A percentile compares a stretch with the other conserved stretches of the same genome.
phyloP scores from a whole-genome alignment of 2,329 filamentous ascomycete genomes.

The Ophiosphaerella narmari region DNA sequence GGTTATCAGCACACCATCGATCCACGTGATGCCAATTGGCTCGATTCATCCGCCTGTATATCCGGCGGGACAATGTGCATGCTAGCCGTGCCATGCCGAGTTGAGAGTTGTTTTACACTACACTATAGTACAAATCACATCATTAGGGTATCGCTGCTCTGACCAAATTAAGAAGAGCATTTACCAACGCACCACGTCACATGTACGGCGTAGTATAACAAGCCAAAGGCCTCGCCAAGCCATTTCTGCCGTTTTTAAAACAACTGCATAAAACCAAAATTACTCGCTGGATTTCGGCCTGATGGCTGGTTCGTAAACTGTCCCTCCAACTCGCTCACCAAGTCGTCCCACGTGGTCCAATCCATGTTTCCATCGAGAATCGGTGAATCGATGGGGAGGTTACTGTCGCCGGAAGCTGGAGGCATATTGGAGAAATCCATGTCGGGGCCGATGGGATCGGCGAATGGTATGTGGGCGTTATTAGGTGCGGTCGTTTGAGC shows the following conservation, averaged over 20 bases:
- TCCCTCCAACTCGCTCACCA: slow-evolving; percentile 54
- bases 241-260: slow-evolving; percentile 13
- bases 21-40: too few relatives aligned
- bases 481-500: slow-evolving; percentile 10
- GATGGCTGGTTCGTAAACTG: slow-evolving; percentile 4
- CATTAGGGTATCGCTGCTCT: neutral
- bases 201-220: too few relatives aligned
- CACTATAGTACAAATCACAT: too few relatives aligned
- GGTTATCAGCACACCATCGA: too few relatives aligned
- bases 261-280: slow-evolving; percentile 33
- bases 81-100: too few relatives aligned
- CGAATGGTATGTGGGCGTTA: slow-evolving; percentile 17
- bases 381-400: slow-evolving; percentile 19
- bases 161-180: too few relatives aligned
- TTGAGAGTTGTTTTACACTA: too few relatives aligned
- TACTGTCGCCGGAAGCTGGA: slow-evolving; percentile 8
- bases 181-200: too few relatives aligned
- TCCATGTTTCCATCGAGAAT: slow-evolving; percentile 50
- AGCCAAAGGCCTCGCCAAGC: neutral
- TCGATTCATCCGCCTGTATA: too few relatives aligned
- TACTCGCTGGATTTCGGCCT: slow-evolving; percentile 8
- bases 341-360: slow-evolving; percentile 56
- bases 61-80: too few relatives aligned
- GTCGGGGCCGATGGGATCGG: slow-evolving; percentile 22
- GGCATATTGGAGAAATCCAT: slow-evolving; percentile 25